Percentiles rank a stretch among this genome's conserved stretches.
These are phyloP conservation scores for Pilaira anomala DNA, from an alignment of 192 early-diverging fungal species.

Conservation along the genomic window DNA sequence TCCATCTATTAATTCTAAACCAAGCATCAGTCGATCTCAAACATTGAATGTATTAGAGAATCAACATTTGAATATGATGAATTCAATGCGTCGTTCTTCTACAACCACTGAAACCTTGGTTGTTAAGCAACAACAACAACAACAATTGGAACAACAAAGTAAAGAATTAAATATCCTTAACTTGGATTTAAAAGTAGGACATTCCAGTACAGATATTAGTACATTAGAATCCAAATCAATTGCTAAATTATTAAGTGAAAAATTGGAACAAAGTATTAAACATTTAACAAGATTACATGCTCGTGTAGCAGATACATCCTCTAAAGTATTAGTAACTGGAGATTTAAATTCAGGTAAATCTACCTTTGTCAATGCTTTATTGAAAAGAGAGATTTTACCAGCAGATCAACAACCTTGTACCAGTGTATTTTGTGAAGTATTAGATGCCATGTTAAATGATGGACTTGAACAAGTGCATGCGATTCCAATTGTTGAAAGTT, in stretches of 20 bases:
- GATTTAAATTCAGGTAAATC: constrained; percentile 98
- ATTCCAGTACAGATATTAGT: constrained; percentile 58
- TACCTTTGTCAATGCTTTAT: constrained; percentile 94
- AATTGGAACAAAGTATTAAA: constrained; percentile 60
- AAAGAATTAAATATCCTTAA: constrained; percentile 59
- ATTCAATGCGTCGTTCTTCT: constrained; percentile 25
- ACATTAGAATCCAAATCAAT: constrained; percentile 69
- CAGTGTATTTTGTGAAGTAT: constrained; percentile 91
- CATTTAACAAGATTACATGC: constrained; percentile 82
- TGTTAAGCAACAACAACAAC: no score
- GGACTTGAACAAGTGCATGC: constrained; percentile 93
- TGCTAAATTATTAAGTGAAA: constrained; percentile 67
- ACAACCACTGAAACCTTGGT: not conserved
- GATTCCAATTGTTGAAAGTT: constrained; percentile 63
- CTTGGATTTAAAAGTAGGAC: constrained; percentile 65
- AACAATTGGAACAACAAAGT: constrained; percentile 8
- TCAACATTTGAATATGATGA: constrained; percentile 9
- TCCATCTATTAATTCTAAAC: constrained; percentile 34
- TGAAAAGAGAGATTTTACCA: constrained; percentile 87
- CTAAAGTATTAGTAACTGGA: constrained; percentile 94
- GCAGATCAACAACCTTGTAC: constrained; percentile 98
- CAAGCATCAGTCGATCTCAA: constrained; percentile 13
- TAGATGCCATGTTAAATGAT: constrained; percentile 88
- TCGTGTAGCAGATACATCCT: constrained; percentile 86
- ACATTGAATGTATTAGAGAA: not conserved